Evolutionary conservation across 805 yeast genomes (phyloP).

Genomic region (Limtongozyma cylindracea): DNA sequence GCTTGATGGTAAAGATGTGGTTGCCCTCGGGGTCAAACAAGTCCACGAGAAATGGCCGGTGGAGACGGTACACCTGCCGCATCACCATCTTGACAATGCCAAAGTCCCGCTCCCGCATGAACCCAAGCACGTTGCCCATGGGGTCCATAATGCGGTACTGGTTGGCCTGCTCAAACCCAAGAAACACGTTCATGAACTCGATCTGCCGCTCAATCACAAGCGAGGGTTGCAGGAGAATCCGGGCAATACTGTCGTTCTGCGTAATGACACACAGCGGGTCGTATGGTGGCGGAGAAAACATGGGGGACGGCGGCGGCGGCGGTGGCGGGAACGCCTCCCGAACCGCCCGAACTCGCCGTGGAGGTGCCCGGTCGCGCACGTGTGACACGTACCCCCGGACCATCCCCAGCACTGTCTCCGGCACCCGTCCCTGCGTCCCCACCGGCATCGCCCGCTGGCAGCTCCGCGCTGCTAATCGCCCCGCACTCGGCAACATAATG

Average conservation of each 20-base stretch:
- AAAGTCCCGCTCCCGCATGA: conserved; percentile 58
- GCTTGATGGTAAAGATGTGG: conserved; percentile 32
- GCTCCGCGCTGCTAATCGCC: too few relatives aligned
- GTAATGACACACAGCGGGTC: too few relatives aligned
- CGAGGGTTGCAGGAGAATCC: conserved; percentile 54
- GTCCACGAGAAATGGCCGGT: conserved; percentile 66
- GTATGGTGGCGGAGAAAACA: too few relatives aligned
- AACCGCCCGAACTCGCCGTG: too few relatives aligned
- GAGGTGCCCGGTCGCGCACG: too few relatives aligned
- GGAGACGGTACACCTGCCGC: conserved; percentile 64
- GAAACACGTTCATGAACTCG: conserved; percentile 65
- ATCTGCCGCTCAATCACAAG: conserved; percentile 70
- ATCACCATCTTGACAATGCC: conserved; percentile 44
- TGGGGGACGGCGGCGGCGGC: too few relatives aligned
- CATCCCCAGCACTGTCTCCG: too few relatives aligned
- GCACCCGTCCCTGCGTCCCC: too few relatives aligned
- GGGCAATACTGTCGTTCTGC: conserved; percentile 29
- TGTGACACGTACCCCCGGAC: too few relatives aligned
- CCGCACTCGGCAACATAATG: too few relatives aligned
- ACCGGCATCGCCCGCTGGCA: too few relatives aligned
- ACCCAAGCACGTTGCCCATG: conserved; percentile 52
- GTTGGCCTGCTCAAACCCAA: conserved; percentile 87
- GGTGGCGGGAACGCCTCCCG: too few relatives aligned
- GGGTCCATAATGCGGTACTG: conserved; percentile 50
- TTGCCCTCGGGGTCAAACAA: conserved; percentile 41